Evolutionary conservation across 169 alveolate genomes (phyloP), one percentile per base, ranked within the genome.

Genomic region (Plasmodium malariae): DNA sequence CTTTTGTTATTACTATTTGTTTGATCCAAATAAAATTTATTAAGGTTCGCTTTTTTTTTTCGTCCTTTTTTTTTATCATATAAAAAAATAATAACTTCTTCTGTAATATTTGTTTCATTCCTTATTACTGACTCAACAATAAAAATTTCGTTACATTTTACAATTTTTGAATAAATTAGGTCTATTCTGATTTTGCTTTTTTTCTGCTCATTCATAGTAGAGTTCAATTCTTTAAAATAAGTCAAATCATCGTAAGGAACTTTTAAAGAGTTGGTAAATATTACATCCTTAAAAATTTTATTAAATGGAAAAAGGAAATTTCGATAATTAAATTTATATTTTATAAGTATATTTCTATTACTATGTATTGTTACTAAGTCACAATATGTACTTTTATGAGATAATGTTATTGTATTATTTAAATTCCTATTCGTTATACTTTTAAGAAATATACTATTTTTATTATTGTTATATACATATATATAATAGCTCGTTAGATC

Each of bases 71-170:
- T 36, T 26, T 59, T 36, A 48, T 80, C 90, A 45, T 80, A 80
- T 71, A 80, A 49, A 80, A 80, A 80, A 32, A 80, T 80, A 51
- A 80, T 67, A 65, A 80, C 54, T 54, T 80, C 90, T 60, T 80
- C 90, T 11, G 90, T 80, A 43, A 80, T 80, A 67, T 80, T 80
- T 24, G 90, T 68, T 34, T 80, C 72, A 67, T 80, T 80, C 19
- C 85, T 80, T 65, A 80, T 80, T 17, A 80, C 63, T 40, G 90
- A 48, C 36, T 80, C 83, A 12, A 80, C 62, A 24, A 49, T 71
- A 80, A 80, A 80, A 28, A 19, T 3, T 60, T 80, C 90, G 28
- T 80, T 80, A 19, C 60, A 80, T 67, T 67, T 80, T 80, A 69
- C 90, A 36, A 71, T 80, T 80, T 59, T 65, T n/a, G 65, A 40